phyloP scores from a whole-genome alignment of 2,329 filamentous ascomycete genomes.

The Penicillium frequentans region DNA sequence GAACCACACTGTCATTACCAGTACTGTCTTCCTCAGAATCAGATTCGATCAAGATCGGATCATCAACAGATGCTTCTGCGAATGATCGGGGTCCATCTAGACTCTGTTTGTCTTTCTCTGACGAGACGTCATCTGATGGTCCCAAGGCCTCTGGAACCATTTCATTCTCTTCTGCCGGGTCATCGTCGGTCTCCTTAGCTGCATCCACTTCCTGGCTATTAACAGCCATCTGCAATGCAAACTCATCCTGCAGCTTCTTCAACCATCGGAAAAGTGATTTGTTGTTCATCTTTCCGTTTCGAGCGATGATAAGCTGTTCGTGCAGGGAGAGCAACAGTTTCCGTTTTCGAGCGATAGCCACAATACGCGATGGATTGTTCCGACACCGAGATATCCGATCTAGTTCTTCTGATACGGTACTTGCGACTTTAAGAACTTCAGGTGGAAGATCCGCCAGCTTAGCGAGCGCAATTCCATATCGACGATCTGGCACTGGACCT shows the following conservation, averaged over 20 bases:
- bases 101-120: background rate
- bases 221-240: conserved; percentile 68
- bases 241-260: conserved; percentile 69
- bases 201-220: conserved; percentile 51
- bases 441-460: conserved; percentile 71
- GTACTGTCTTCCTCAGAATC: background rate
- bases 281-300: conserved; percentile 64
- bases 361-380: conserved; percentile 59
- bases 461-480: conserved; percentile 85
- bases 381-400: conserved; percentile 58
- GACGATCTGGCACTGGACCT: conserved; percentile 67
- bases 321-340: conserved; percentile 72
- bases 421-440: conserved; percentile 66
- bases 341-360: conserved; percentile 62
- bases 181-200: background rate
- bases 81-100: too few relatives aligned
- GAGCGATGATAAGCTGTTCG: conserved; percentile 70
- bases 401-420: conserved; percentile 64
- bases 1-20: background rate
- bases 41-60: background rate
- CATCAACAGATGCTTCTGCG: background rate
- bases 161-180: background rate
- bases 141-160: background rate
- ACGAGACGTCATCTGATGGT: background rate
- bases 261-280: conserved; percentile 65